phyloP scores from a whole-genome alignment of 129 eudicot genomes.

The Saussurea involucrata region DNA sequence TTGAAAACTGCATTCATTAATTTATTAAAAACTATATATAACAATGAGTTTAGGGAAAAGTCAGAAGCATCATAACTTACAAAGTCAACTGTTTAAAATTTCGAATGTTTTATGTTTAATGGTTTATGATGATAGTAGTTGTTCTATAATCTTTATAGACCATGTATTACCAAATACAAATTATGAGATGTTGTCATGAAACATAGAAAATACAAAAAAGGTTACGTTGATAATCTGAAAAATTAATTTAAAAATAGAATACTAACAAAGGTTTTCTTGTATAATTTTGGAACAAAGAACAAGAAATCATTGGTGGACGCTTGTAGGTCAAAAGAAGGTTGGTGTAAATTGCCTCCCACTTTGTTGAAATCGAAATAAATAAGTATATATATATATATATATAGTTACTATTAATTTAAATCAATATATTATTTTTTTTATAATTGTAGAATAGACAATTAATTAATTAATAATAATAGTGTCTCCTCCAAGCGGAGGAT shows the following conservation, averaged over 20 bases:
- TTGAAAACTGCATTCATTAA: no score
- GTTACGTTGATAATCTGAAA: background rate
- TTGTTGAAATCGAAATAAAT: background rate
- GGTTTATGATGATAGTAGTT: background rate
- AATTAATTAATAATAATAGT: background rate
- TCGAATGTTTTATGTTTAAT: background rate
- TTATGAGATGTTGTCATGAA: background rate
- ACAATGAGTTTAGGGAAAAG: no score
- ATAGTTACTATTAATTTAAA: no score
- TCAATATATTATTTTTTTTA: no score
- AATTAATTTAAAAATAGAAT: no score
- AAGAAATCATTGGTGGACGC: background rate
- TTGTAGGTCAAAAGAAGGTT: background rate
- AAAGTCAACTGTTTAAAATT: background rate
- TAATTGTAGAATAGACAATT: slow-evolving; percentile 19
- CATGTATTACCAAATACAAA: background rate
- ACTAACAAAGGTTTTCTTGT: background rate
- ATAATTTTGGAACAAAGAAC: background rate
- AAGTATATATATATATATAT: no score
- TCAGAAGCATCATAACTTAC: background rate
- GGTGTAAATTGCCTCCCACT: background rate
- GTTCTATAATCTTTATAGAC: background rate
- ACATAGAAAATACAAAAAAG: no score
- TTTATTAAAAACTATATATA: no score
- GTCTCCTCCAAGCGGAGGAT: slow-evolving; percentile 18